phyloP scores from a whole-genome alignment of 208 protist species.

The Spongospora subterranea region DNA sequence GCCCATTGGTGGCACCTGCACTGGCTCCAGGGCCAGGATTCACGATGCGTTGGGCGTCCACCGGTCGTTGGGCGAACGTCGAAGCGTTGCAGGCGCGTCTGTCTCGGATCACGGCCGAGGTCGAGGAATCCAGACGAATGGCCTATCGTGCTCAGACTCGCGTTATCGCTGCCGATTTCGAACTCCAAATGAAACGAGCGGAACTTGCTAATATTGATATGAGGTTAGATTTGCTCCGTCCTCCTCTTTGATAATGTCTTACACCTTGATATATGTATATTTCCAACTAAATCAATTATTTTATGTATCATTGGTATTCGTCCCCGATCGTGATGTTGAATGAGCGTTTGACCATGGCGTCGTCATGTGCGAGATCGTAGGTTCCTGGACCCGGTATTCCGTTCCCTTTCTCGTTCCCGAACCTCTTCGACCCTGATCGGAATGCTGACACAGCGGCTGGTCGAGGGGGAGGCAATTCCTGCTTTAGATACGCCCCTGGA shows the following conservation, averaged over 20 bases:
- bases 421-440: not conserved
- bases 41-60: not conserved
- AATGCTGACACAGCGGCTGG: not conserved
- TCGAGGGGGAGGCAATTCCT: not conserved
- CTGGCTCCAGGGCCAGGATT: not conserved
- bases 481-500: not conserved
- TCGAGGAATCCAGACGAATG: not conserved
- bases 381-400: not conserved
- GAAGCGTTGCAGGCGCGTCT: not conserved
- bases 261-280: not conserved
- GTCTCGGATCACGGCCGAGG: not conserved
- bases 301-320: conserved; percentile 3
- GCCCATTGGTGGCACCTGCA: not conserved
- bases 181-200: not conserved
- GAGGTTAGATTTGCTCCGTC: not conserved
- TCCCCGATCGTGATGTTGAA: conserved; percentile 53
- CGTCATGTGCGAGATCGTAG: not conserved
- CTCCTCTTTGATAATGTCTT: not conserved
- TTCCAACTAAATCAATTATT: not conserved
- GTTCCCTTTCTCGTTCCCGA: not conserved
- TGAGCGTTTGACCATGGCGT: not conserved
- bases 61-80: not conserved
- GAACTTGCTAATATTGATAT: not conserved
- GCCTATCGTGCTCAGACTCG: not conserved
- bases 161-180: not conserved